Conservation (phyloP, 495 filamentous ascomycete genomes). For the Glarea lozoyensis region DNA sequence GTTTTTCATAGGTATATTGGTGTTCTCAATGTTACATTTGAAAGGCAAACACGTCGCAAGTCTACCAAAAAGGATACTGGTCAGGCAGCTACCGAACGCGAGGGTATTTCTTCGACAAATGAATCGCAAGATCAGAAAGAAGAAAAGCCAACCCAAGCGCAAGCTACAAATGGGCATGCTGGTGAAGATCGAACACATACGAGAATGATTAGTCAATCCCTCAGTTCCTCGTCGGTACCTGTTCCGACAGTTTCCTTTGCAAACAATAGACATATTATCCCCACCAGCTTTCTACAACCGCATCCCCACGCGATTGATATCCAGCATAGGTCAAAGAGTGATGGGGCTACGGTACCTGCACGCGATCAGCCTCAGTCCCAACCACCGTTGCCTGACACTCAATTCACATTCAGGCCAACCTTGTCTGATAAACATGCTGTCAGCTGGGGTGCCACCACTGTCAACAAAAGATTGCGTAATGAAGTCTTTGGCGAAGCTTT, state of each 20-base stretch:
- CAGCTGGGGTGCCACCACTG: constrained; percentile 92
- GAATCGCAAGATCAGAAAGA: not conserved
- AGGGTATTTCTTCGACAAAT: constrained; percentile 5
- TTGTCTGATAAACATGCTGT: constrained; percentile 44
- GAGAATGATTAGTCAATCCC: constrained; percentile 74
- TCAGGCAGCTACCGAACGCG: constrained; percentile 17
- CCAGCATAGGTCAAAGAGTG: constrained; percentile 12
- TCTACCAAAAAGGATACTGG: constrained; percentile 33
- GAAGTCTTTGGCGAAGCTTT: constrained; percentile 95
- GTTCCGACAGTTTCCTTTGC: constrained; percentile 91
- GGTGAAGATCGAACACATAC: constrained; percentile 14
- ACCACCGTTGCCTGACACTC: not conserved
- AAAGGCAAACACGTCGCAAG: constrained; percentile 65
- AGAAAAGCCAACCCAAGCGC: constrained; percentile 4
- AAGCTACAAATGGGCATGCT: constrained; percentile 3
- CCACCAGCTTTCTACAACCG: constrained; percentile 59
- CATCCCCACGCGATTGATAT: constrained; percentile 10
- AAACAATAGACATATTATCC: constrained; percentile 93
- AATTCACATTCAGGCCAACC: constrained; percentile 24
- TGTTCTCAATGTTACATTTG: constrained; percentile 93
- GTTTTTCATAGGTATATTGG: constrained; percentile 72
- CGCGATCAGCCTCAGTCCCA: not conserved
- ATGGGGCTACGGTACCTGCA: constrained; percentile 1
- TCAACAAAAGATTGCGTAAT: constrained; percentile 80
- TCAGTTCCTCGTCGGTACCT: constrained; percentile 33